Base-by-base conservation (phyloP, 2,329 filamentous ascomycete genomes). In the Ophiostoma novo-ulmi region DNA sequence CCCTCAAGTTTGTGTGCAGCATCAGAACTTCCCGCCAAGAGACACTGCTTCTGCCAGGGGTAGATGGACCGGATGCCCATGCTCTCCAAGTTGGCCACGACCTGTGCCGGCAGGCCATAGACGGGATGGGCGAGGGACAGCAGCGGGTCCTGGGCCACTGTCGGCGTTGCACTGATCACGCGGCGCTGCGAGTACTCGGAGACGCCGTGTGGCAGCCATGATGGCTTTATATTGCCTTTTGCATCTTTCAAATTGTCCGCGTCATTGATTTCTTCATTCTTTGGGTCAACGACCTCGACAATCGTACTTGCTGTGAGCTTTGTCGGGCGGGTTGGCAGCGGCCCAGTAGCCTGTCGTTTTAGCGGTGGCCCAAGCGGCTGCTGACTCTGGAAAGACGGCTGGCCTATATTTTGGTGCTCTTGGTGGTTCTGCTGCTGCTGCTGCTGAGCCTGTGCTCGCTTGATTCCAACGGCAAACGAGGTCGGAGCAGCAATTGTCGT, bases 41-140 rank as follows among this genome's bases (percentile, higher is more conserved):
- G 82, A 75, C 91, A 94, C 71, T 88, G 87, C 68, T 90, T 90
- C 78, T 93, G 91, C 91, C 91, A 94, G 1, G 89, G 89, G 75
- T 93, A 93, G 72, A 93, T 93, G 74, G 85, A 85, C 58, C 82
- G 85, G 70, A 94, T 90, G n/a, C 91, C 91, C 55, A 91, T 81
- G 0, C 81, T 79, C 67, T 82, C 83, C 75, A 93, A 85, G 75
- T 93, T 93, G 22, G 82, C 79, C 3, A 91, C 85, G 55, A 93
- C 80, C 35, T 82, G 78, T 0, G 79, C 74, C 2, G 89, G 88
- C 17, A 94, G 81, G 10, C 81, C 85, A 80, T 93, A 94, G 55
- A 80, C 80, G 1, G 85, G 81, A 77, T 93, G 87, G 5, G 84
- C 83, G 39, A 94, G 81, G 17, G 84, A 87, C 22, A 93, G 82